A percentile compares a stretch with the other conserved stretches of the same genome.
Evolutionary conservation across 257 asterid genomes (phyloP).

Genomic region (Solanum pimpinellifolium): DNA sequence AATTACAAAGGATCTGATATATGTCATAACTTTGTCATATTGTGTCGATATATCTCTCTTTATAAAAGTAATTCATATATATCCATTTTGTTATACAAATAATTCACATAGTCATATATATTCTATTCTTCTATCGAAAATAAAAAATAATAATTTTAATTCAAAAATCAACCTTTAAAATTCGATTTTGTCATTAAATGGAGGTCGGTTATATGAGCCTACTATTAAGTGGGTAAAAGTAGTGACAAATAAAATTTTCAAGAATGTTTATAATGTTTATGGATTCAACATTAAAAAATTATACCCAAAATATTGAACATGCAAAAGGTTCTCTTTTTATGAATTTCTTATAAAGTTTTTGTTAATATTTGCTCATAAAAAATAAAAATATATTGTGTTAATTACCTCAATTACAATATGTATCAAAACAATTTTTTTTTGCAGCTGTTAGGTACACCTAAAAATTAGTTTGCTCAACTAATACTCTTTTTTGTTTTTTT

Average conservation of each 20-base stretch:
- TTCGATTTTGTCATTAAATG: too few relatives aligned
- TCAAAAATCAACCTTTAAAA: neutral
- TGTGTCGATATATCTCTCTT: rapidly evolving
- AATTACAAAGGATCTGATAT: too few relatives aligned
- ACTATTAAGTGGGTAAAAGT: neutral
- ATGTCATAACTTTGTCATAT: too few relatives aligned
- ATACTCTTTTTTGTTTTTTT: neutral
- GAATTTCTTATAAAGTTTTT: neutral
- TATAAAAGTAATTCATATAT: too few relatives aligned
- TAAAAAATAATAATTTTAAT: too few relatives aligned
- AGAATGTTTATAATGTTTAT: neutral
- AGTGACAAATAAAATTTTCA: neutral
- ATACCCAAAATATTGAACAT: neutral
- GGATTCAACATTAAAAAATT: neutral
- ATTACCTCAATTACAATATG: neutral
- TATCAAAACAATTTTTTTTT: neutral
- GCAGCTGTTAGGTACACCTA: neutral
- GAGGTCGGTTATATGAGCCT: neutral
- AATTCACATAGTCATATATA: too few relatives aligned
- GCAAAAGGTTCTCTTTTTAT: neutral
- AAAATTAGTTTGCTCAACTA: neutral
- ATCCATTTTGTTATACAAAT: too few relatives aligned
- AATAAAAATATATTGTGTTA: neutral
- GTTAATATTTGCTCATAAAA: neutral
- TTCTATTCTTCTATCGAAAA: too few relatives aligned